Evolutionary conservation across 164 flowering plant genomes (phyloP), one percentile per base, ranked within the genome.

Genomic region (Magnolia kwangsiensis): DNA sequence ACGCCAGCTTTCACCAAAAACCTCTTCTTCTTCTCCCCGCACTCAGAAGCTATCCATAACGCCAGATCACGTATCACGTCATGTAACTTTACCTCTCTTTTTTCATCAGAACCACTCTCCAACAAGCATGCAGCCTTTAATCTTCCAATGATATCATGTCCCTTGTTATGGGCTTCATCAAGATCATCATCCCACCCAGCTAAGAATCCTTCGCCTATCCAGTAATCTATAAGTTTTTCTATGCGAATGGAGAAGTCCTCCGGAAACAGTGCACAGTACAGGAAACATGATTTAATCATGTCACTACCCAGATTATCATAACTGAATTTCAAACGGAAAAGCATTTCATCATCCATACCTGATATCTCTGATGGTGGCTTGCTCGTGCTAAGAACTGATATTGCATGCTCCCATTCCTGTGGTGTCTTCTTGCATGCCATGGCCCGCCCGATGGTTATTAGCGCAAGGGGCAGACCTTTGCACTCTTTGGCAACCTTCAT

Each of bases 91-190:
- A 59, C 76, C 8, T 8, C 0, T 21, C 4, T 74, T 74, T 45
- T 68, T 64, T 20, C 79, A 71, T 50, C 67, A 27, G 21, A 68
- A 50, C 69, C 27, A 1, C 7, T 74, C 66, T 77, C 79, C 64
- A 77, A 51, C 71, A 77, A 64, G 75, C 79, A 77, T 19, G 75
- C 75, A 50, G 11, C 64, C 65, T 77, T 72, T n/a, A 77, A 50
- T 29, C 29, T 50, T 72, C 71, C 75, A 49, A 72, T 51, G 37
- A 77, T 2, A 50, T n/a, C 7, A 72, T 71, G 71, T n/a, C 70
- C 74, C 45, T 29, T 63, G 70, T 77, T 24, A 63, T 21, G 49
- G 31, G 65, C 79, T 10, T 71, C 51, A 10, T 71, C 71, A 37
- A 37, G 6, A 18, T 50, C 23, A 10, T 77, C 31, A 20, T 29